Conservation (phyloP, 1,284 basidiomycete species). For the Cryptococcus floricola region DNA sequence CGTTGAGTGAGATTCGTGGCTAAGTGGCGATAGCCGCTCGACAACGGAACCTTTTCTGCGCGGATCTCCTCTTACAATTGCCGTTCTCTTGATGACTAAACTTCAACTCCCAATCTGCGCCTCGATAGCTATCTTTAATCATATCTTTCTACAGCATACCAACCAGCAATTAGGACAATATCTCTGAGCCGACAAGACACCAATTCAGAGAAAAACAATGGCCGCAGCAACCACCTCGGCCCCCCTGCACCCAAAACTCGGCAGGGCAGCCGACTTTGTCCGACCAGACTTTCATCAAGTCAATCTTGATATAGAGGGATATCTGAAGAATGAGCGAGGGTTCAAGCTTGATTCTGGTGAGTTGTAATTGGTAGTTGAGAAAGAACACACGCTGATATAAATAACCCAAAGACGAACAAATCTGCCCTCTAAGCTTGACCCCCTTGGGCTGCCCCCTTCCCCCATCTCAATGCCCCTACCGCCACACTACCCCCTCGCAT, state of each 20-base stretch:
- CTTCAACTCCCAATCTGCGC: too few species aligned
- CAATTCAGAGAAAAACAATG: conserved; percentile 5
- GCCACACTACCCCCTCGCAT: conserved; percentile 79
- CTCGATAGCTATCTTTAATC: too few species aligned
- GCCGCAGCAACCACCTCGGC: conserved; percentile 22
- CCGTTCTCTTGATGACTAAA: too few species aligned
- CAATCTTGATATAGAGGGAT: conserved; percentile 77
- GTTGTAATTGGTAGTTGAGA: conserved; percentile 20
- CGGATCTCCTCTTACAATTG: too few species aligned
- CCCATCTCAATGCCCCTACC: conserved; percentile 76
- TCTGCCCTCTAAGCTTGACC: conserved; percentile 76
- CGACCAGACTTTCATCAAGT: conserved; percentile 90
- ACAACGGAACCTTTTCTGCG: too few species aligned
- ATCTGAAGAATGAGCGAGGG: conserved; percentile 76
- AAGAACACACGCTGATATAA: background rate
- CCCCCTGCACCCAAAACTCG: conserved; percentile 23
- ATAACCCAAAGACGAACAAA: conserved; percentile 68
- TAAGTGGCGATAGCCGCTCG: too few species aligned
- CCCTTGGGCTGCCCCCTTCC: conserved; percentile 83
- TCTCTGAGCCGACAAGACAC: too few species aligned
- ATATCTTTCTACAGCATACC: too few species aligned
- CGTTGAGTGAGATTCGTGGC: too few species aligned
- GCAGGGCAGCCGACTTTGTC: conserved; percentile 60
- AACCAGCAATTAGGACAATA: too few species aligned
- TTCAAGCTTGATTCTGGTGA: conserved; percentile 89